Evolutionary conservation across 2,329 filamentous ascomycete genomes (phyloP), one percentile per base, ranked within the genome.

Genomic region (Cercospora berteroae): DNA sequence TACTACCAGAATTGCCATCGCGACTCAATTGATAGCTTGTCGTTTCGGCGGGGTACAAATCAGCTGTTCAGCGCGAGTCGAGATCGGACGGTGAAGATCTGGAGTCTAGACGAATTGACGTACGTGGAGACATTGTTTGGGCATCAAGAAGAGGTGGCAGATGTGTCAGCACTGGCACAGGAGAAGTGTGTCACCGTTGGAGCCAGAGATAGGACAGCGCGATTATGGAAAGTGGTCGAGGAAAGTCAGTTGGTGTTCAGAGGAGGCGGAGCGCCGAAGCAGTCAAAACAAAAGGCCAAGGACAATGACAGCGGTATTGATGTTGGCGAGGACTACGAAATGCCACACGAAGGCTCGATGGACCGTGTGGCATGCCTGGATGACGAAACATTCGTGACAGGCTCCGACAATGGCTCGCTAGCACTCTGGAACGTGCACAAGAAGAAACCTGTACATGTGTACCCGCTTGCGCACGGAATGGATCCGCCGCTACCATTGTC

Each of bases 121-220:
- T 99, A 98, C 76, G 88, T 97, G 31, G 95, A 99, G 80, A 98
- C 94, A 0, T 84, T 99, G 0, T 98, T 97, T 77, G 95, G 95
- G 55, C 95, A 99, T 80, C 94, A 97, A 77, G 94, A 98, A 77
- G 86, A 92, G 71, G 91, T 98, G 5, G 85, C 94, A 42, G 92
- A 93, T 75, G 87, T 99, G 64, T 91, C 92, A 70, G 90, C 92
- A 23, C 85, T 96, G 69, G 89, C 90, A 1, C 89, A 93, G 73
- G 95, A 98, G 79, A 89, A 93, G 59, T 97, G 95, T 77, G 86
- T 98, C 67, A 95, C 90, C 69, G 95, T 97, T 18, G 95, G 95
- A 64, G 90, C 93, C 5, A 86, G 95, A 71, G 95, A 99, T 79
- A 89, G 94, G 66, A 97, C 94, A 2, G 95, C 94, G 44, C 86